These are phyloP conservation scores for Balansia obtecta DNA, from an alignment of 2,329 filamentous ascomycete species.

Conservation along the genomic window DNA sequence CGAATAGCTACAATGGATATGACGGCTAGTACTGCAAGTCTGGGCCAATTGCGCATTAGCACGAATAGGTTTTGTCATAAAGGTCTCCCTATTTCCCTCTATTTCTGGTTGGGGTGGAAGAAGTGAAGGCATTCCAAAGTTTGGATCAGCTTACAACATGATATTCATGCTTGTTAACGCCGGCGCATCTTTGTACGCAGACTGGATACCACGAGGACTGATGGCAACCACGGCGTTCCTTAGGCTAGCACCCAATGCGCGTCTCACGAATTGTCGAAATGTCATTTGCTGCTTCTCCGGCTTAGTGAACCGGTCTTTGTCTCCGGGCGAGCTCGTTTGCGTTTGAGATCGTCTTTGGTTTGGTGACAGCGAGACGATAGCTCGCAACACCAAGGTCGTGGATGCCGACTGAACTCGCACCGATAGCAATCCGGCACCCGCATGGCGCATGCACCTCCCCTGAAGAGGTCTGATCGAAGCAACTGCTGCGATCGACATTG, in stretches of 20 bases:
- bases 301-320: constrained; percentile 7
- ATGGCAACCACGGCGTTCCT: constrained; percentile 22
- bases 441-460: constrained; percentile 17
- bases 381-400: constrained; percentile 16
- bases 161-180: constrained; percentile 18
- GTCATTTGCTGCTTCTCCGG: constrained; percentile 18
- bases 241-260: constrained; percentile 20
- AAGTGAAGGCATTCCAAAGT: background rate
- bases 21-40: constrained; percentile 17
- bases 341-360: constrained; percentile 18
- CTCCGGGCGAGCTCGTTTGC: constrained; percentile 13
- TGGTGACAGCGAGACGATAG: constrained; percentile 17
- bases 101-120: no score
- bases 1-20: constrained; percentile 20
- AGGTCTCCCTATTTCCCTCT: no score
- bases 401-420: constrained; percentile 19
- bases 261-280: constrained; percentile 17
- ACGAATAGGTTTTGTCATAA: background rate
- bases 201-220: constrained; percentile 23
- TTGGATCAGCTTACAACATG: constrained; percentile 16
- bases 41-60: constrained; percentile 6
- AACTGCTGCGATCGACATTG: constrained; percentile 22
- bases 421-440: constrained; percentile 19
- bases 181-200: constrained; percentile 22
- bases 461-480: constrained; percentile 22